phyloP scores from a whole-genome alignment of 306 rosid species.

The Lupinus albus region DNA sequence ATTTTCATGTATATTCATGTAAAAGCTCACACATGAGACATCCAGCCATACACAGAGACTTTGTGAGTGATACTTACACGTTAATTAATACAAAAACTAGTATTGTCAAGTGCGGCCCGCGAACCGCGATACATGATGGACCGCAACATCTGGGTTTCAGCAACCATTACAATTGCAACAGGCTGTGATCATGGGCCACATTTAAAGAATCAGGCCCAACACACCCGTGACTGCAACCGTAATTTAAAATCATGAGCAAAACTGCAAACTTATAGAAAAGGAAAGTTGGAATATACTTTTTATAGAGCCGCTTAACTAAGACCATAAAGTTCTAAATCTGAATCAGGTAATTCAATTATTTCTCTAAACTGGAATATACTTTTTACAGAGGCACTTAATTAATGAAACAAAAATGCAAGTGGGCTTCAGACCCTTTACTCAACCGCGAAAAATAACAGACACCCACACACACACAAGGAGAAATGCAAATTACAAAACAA shows the following conservation, averaged over 20 bases:
- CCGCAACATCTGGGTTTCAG: too few relatives aligned
- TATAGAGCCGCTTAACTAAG: background rate
- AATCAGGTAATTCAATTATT: background rate
- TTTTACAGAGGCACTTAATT: too few relatives aligned
- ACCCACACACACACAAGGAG: background rate
- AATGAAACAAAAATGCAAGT: background rate
- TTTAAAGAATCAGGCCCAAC: too few relatives aligned
- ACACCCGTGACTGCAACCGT: too few relatives aligned
- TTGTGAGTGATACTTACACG: background rate
- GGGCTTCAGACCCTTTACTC: background rate
- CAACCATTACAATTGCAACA: too few relatives aligned
- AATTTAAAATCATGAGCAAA: background rate
- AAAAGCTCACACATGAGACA: background rate
- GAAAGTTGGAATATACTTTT: conserved; percentile 9
- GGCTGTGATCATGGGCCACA: too few relatives aligned
- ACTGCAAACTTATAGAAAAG: conserved; percentile 1
- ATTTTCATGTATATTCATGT: background rate
- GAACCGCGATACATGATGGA: too few relatives aligned
- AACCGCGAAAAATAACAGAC: too few relatives aligned
- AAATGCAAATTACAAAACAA: background rate
- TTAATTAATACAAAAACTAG: conserved; percentile 8
- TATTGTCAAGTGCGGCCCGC: too few relatives aligned
- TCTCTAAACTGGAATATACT: background rate
- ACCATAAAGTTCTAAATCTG: background rate
- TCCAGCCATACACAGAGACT: background rate